A percentile compares a stretch with the other conserved stretches of the same genome.
phyloP scores from a whole-genome alignment of 75 land plant genomes.

The Adiantum capillusveneris region DNA sequence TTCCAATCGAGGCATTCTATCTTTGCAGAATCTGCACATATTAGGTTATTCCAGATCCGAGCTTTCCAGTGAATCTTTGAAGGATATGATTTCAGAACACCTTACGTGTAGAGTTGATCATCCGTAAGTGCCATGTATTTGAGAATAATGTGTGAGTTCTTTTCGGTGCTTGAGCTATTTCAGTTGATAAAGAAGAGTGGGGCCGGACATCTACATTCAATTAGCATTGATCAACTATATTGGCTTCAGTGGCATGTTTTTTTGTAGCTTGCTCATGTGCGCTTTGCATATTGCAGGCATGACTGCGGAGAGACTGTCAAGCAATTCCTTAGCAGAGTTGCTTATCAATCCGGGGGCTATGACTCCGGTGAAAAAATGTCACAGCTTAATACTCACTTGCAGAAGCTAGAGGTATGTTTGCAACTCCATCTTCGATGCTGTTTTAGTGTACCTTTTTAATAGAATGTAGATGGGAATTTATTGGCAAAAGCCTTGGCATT shows the following conservation, averaged over 20 bases:
- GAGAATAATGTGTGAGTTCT: too few relatives aligned
- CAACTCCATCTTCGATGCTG: too few relatives aligned
- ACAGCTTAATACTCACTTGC: constrained; percentile 39
- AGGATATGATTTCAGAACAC: constrained; percentile 37
- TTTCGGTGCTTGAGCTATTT: too few relatives aligned
- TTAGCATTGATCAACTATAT: too few relatives aligned
- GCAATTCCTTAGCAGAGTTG: constrained; percentile 46
- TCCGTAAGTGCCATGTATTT: constrained; percentile 24
- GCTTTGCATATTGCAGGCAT: constrained; percentile 25
- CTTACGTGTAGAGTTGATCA: constrained; percentile 74
- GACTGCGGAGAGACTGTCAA: constrained; percentile 57
- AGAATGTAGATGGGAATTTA: too few relatives aligned
- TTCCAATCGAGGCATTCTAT: background rate
- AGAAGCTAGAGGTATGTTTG: constrained; percentile 49
- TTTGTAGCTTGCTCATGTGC: background rate
- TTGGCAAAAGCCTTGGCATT: too few relatives aligned
- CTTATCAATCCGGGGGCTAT: constrained; percentile 47
- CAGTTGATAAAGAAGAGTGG: too few relatives aligned
- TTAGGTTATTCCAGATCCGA: constrained; percentile 67
- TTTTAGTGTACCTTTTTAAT: too few relatives aligned
- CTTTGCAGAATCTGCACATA: constrained; percentile 51
- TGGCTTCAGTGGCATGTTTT: background rate
- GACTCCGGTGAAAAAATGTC: constrained; percentile 54
- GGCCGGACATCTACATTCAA: too few relatives aligned
- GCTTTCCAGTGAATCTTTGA: constrained; percentile 57